These are phyloP conservation scores for Flaveria robusta DNA, from an alignment of 129 eudicot species.

Conservation along the genomic window DNA sequence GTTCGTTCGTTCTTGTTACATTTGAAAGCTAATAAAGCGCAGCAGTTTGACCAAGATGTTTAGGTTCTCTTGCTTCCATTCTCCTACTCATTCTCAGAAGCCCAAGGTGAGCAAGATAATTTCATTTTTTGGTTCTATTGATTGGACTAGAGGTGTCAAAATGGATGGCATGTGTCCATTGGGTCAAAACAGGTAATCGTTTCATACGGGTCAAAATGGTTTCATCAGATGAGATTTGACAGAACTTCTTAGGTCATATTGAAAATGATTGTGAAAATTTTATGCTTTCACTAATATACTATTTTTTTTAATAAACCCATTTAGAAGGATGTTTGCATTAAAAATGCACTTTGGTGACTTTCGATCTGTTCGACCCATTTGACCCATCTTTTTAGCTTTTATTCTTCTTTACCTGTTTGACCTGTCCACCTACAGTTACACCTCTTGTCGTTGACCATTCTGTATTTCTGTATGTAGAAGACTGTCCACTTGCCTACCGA, in stretches of 20 bases:
- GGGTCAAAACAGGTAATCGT: neutral
- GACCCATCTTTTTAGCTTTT: neutral
- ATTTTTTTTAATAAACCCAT: neutral
- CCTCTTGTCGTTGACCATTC: slow-evolving; percentile 32
- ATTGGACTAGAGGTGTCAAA: neutral
- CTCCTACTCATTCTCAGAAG: slow-evolving; percentile 54
- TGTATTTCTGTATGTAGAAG: slow-evolving; percentile 51
- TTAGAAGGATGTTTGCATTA: neutral
- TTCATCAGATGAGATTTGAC: neutral
- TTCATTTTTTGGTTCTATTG: slow-evolving; percentile 12
- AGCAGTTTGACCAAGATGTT: slow-evolving; percentile 52
- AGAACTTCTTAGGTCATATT: neutral
- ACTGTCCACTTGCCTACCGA: slow-evolving; percentile 62
- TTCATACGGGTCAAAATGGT: slow-evolving; percentile 9
- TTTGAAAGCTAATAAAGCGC: slow-evolving; percentile 22
- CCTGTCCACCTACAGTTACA: neutral
- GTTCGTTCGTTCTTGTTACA: slow-evolving; percentile 33
- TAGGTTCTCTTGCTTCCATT: slow-evolving; percentile 78
- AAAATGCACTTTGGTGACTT: neutral
- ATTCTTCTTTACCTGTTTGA: neutral
- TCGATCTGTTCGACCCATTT: neutral
- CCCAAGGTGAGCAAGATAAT: slow-evolving; percentile 60
- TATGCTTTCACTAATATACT: neutral
- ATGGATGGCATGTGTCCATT: neutral
- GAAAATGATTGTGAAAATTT: neutral